Percentiles rank a stretch among this genome's conserved stretches.
These are phyloP conservation scores for Astrephomene gubernaculifera DNA, from an alignment of 139 green algal species.

Conservation along the genomic window DNA sequence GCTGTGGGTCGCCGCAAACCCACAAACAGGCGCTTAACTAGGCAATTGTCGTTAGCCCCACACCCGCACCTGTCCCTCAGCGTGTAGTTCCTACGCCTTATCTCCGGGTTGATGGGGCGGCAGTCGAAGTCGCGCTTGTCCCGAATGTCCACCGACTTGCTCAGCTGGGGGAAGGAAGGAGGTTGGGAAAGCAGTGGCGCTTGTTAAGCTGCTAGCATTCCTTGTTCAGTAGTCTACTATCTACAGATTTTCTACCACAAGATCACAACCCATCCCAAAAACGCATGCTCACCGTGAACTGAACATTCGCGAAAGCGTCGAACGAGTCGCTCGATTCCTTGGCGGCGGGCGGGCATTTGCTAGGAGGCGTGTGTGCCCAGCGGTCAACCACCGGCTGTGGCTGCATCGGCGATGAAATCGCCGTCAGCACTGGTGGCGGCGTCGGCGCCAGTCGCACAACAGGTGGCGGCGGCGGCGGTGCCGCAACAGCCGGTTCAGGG, in stretches of 20 bases:
- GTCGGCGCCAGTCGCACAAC: neutral
- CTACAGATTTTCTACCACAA: too few relatives aligned
- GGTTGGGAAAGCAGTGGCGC: too few relatives aligned
- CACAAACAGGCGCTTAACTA: too few relatives aligned
- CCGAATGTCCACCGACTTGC: neutral
- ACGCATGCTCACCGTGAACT: too few relatives aligned
- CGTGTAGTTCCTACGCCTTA: neutral
- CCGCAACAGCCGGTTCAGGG: neutral
- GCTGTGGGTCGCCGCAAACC: too few relatives aligned
- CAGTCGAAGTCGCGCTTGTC: conserved; percentile 9
- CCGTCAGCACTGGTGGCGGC: neutral
- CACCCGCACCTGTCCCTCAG: conserved; percentile 27
- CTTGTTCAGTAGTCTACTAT: too few relatives aligned
- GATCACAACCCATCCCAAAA: too few relatives aligned
- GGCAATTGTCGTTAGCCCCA: neutral
- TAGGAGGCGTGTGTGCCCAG: neutral
- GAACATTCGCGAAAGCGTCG: too few relatives aligned
- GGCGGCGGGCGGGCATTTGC: too few relatives aligned
- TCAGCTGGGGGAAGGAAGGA: neutral
- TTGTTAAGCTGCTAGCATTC: too few relatives aligned
- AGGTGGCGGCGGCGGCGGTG: neutral
- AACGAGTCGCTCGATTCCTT: too few relatives aligned
- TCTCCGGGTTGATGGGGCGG: conserved; percentile 16
- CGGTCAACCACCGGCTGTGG: neutral
- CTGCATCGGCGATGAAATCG: neutral